A percentile compares a stretch with the other conserved stretches of the same genome.
Evolutionary conservation across 495 filamentous ascomycete species (phyloP).

Genomic region (Umbilicaria muhlenbergii): DNA sequence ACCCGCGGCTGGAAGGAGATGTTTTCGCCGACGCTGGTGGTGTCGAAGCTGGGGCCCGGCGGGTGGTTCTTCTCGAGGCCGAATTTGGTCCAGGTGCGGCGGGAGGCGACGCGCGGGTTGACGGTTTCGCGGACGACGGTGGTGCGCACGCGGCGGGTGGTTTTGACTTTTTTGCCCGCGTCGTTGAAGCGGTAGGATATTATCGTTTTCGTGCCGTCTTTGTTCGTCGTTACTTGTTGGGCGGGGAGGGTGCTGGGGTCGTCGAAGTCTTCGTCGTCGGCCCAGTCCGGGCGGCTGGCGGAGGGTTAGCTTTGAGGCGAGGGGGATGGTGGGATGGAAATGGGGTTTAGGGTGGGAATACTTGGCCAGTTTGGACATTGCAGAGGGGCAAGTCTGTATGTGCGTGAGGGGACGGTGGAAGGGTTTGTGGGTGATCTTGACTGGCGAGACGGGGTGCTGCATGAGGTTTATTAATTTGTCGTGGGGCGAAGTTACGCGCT

Average conservation of each 20-base stretch:
- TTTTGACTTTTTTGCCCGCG: constrained; percentile 87
- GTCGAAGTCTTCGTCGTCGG: constrained; percentile 92
- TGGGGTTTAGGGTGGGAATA: neutral
- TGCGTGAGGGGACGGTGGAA: too few species aligned
- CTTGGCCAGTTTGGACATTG: constrained; percentile 12
- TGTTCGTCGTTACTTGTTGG: constrained; percentile 77
- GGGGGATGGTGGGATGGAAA: neutral
- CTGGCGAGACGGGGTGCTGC: too few species aligned
- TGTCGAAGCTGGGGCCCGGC: constrained; percentile 57
- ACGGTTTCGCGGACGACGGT: constrained; percentile 80
- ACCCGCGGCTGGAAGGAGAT: constrained; percentile 82
- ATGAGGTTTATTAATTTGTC: too few species aligned
- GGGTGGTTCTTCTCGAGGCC: constrained; percentile 64
- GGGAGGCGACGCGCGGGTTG: constrained; percentile 91
- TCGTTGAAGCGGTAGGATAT: constrained; percentile 85
- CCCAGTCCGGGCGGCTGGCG: constrained; percentile 68
- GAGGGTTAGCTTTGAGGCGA: constrained; percentile 4
- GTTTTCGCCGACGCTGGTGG: constrained; percentile 89
- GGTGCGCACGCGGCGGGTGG: constrained; percentile 81
- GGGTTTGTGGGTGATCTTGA: too few species aligned
- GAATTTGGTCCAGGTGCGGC: constrained; percentile 84
- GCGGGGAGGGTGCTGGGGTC: constrained; percentile 63
- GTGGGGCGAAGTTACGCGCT: too few species aligned
- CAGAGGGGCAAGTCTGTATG: too few species aligned
- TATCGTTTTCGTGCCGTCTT: constrained; percentile 94